Evolutionary conservation across 2,329 filamentous ascomycete genomes (phyloP).

Genomic region (Bipolaris victoriae): DNA sequence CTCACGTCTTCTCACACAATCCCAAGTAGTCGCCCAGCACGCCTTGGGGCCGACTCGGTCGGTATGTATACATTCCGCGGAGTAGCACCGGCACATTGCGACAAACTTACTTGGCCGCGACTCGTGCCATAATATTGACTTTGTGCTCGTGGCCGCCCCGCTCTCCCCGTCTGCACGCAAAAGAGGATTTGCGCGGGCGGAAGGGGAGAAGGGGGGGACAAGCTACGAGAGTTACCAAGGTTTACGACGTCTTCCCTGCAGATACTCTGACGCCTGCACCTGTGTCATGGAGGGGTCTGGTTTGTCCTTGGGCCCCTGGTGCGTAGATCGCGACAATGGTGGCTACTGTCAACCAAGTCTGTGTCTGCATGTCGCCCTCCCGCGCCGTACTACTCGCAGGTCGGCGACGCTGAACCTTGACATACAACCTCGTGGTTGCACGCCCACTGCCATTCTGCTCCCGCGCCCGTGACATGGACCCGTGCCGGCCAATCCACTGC

Average conservation of each 20-base stretch:
- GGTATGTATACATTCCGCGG: conserved; percentile 9
- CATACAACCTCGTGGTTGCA: conserved; percentile 24
- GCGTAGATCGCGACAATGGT: conserved; percentile 38
- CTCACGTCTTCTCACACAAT: conserved; percentile 10
- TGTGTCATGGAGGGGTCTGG: conserved; percentile 11
- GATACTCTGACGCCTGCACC: conserved; percentile 12
- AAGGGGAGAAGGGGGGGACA: conserved; percentile 16
- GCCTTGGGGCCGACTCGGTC: conserved; percentile 12
- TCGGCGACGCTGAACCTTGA: conserved; percentile 37
- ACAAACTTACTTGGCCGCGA: conserved; percentile 9
- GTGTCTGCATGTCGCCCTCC: conserved; percentile 10
- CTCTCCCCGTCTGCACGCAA: conserved; percentile 12
- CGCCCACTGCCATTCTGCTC: conserved; percentile 19
- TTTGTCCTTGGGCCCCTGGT: conserved; percentile 19
- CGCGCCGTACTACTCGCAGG: conserved; percentile 31
- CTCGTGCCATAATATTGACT: conserved; percentile 19
- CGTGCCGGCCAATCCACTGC: conserved; percentile 10
- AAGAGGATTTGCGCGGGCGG: conserved; percentile 32
- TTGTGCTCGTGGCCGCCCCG: conserved; percentile 15
- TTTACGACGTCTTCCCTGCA: conserved; percentile 27
- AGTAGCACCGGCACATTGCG: conserved; percentile 8
- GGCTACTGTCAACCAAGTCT: conserved; percentile 22
- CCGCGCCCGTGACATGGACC: conserved; percentile 17
- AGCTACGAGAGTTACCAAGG: conserved; percentile 24
- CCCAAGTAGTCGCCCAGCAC: conserved; percentile 16